phyloP scores from a whole-genome alignment of 768 basidiomycete genomes.

The Russula earlei region DNA sequence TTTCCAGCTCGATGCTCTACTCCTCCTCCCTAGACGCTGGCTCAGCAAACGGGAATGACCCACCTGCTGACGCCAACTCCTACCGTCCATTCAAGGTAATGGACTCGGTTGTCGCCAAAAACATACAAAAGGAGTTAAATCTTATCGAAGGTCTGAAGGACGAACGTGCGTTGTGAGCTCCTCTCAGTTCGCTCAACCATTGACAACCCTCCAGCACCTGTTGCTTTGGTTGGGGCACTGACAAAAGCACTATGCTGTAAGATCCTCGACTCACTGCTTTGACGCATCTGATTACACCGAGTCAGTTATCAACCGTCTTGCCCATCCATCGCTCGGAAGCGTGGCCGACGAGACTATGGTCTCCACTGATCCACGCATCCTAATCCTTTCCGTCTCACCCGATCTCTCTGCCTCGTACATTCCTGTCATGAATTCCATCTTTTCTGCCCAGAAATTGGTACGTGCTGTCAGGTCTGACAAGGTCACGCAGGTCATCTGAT shows the following conservation, averaged over 20 bases:
- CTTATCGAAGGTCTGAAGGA: conserved; percentile 38
- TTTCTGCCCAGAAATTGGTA: conserved; percentile 95
- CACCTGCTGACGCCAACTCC: conserved; percentile 57
- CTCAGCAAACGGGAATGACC: conserved; percentile 28
- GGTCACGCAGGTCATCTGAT: neutral
- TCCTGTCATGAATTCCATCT: conserved; percentile 98
- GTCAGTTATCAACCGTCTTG: conserved; percentile 59
- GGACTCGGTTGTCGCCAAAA: conserved; percentile 52
- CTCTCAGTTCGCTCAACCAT: conserved; percentile 12
- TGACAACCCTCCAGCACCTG: conserved; percentile 35
- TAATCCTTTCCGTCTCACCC: conserved; percentile 86
- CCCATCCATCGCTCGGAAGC: conserved; percentile 27
- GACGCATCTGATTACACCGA: conserved; percentile 23
- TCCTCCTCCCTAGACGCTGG: conserved; percentile 52
- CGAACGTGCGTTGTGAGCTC: conserved; percentile 35
- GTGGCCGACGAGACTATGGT: conserved; percentile 27
- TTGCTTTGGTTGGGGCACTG: conserved; percentile 77
- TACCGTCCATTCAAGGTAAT: conserved; percentile 80
- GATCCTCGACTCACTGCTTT: conserved; percentile 15
- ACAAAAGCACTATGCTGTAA: conserved; percentile 89
- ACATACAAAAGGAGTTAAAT: conserved; percentile 55
- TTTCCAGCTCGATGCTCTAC: conserved; percentile 62
- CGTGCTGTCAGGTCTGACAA: conserved; percentile 23
- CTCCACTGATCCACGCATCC: conserved; percentile 46
- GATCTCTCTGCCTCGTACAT: conserved; percentile 88